Evolutionary conservation across 495 filamentous ascomycete species (phyloP).

Genomic region (Xylaria bambusicola): DNA sequence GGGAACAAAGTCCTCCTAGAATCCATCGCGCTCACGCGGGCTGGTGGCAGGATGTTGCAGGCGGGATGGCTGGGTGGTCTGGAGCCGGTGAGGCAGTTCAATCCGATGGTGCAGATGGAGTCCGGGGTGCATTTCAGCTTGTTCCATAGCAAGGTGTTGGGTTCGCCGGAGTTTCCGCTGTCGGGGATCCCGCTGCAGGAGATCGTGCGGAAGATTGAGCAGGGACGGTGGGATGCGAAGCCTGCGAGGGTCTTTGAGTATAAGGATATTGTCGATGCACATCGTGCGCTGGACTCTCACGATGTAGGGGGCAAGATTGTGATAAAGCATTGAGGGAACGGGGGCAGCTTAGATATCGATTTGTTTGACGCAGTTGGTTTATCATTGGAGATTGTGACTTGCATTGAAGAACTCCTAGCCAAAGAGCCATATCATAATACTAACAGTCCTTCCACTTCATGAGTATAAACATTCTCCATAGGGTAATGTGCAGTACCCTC

Average conservation of each 20-base stretch:
- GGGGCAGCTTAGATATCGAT: neutral
- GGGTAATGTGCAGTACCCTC: no score
- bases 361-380: neutral
- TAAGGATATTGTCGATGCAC: conserved; percentile 38
- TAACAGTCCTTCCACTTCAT: no score
- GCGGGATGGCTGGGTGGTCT: conserved; percentile 51
- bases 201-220: conserved; percentile 39
- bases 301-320: conserved; percentile 43
- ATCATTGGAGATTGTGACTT: neutral
- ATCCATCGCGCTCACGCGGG: conserved; percentile 36
- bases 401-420: no score
- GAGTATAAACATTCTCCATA: no score
- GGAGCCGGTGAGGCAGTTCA: conserved; percentile 48
- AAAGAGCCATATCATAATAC: no score
- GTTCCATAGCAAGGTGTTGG: conserved; percentile 47
- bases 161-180: conserved; percentile 43
- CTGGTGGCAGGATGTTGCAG: conserved; percentile 43
- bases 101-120: conserved; percentile 49
- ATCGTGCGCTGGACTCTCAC: conserved; percentile 36
- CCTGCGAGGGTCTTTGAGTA: conserved; percentile 37
- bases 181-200: conserved; percentile 46
- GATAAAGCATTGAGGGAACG: conserved; percentile 25
- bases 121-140: conserved; percentile 54
- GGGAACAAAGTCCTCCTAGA: conserved; percentile 48
- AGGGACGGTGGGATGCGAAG: conserved; percentile 32